Percentiles rank a stretch among this genome's conserved stretches.
Conservation (phyloP, 345 rosid genomes). For the Stellera chamaejasme region DNA sequence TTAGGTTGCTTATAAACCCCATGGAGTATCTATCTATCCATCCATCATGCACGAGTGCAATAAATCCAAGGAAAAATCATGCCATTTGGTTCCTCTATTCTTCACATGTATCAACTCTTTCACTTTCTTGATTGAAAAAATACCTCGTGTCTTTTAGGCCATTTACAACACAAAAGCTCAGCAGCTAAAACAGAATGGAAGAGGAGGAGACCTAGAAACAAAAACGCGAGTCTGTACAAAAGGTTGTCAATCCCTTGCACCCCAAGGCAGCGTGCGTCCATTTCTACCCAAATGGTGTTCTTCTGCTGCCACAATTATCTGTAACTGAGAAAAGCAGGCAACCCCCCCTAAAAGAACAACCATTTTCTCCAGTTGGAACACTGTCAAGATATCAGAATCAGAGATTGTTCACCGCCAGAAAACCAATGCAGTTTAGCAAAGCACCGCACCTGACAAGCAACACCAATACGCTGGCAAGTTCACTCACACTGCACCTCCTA, state of each 20-base stretch:
- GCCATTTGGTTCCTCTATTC: too few relatives aligned
- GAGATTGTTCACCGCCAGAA: slow-evolving; percentile 3
- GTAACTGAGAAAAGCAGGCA: slow-evolving; percentile 9
- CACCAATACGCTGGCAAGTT: slow-evolving; percentile 1
- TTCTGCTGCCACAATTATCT: slow-evolving; percentile 13
- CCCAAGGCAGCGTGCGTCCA: slow-evolving; percentile 22
- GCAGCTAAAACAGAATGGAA: too few relatives aligned
- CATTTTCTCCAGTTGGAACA: slow-evolving; percentile 4
- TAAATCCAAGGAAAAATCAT: too few relatives aligned
- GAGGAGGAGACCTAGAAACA: background rate
- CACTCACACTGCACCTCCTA: slow-evolving; percentile 14
- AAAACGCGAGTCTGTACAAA: slow-evolving; percentile 36
- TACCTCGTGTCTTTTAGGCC: slow-evolving; percentile 21
- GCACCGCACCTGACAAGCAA: slow-evolving; percentile 11
- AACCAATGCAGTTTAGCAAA: slow-evolving; percentile 15
- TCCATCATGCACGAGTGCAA: too few relatives aligned
- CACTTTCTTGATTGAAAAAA: too few relatives aligned
- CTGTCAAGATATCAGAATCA: background rate
- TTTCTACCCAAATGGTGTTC: slow-evolving; percentile 5
- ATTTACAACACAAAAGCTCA: slow-evolving; percentile 16
- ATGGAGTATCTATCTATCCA: too few relatives aligned
- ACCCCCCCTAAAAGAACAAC: slow-evolving; percentile 12
- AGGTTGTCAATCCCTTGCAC: slow-evolving; percentile 29
- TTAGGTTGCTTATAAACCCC: too few relatives aligned
- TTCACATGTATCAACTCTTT: too few relatives aligned